phyloP scores from a whole-genome alignment of 1,284 basidiomycete species.

The Trametes hirsuta region DNA sequence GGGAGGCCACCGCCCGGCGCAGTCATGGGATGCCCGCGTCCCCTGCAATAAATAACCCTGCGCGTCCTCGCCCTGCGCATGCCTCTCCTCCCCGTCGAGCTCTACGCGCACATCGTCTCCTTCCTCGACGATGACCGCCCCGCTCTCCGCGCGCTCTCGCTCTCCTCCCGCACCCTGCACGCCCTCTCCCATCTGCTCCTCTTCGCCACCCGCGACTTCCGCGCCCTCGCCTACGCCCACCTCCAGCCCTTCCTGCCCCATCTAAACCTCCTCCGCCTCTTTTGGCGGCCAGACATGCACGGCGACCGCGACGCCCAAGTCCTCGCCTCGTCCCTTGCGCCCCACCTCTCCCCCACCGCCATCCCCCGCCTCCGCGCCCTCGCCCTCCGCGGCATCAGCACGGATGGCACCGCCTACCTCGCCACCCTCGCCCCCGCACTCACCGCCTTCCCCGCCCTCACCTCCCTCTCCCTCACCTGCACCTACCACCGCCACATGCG shows the following conservation, averaged over 20 bases:
- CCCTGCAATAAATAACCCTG: too few species aligned
- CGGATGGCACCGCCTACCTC: conserved; percentile 5
- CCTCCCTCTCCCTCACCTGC: conserved; percentile 5
- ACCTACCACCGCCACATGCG: conserved; percentile 10
- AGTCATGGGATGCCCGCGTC: too few species aligned
- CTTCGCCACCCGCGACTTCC: conserved; percentile 14
- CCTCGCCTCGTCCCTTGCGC: conserved; percentile 4
- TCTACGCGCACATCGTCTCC: conserved; percentile 14
- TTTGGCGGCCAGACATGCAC: conserved; percentile 17
- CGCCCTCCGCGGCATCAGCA: conserved; percentile 10
- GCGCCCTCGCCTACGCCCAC: not conserved
- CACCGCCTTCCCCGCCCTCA: conserved; percentile 1
- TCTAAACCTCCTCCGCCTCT: conserved; percentile 8
- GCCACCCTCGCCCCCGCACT: not conserved
- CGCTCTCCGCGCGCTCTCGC: conserved; percentile 8
- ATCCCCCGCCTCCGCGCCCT: conserved; percentile 9
- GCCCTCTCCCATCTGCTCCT: conserved; percentile 9
- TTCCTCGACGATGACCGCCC: conserved; percentile 3
- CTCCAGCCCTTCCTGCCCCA: conserved; percentile 4
- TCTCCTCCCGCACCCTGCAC: conserved; percentile 5
- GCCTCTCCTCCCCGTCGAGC: conserved; percentile 9
- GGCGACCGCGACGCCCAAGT: conserved; percentile 3
- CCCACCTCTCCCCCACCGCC: conserved; percentile 2
- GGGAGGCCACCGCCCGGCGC: too few species aligned
- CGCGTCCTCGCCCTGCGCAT: too few species aligned